Evolutionary conservation across 1,284 basidiomycete species (phyloP), one percentile per base, ranked within the genome.

Genomic region (Rhodotorula sp.): DNA sequence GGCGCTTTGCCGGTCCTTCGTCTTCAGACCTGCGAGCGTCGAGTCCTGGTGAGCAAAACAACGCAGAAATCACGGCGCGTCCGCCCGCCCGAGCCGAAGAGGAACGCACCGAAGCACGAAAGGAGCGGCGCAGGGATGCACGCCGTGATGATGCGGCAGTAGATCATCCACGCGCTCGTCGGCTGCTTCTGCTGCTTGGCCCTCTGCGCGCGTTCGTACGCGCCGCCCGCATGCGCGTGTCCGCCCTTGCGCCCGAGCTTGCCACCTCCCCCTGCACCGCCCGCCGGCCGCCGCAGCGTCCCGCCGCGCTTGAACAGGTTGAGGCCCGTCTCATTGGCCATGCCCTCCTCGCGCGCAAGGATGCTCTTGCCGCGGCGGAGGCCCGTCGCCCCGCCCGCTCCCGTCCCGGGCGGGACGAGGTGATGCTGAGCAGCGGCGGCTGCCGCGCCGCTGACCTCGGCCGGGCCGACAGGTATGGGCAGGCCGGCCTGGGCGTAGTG

Each of bases 111-210:
- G 71, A 80, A 90, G 88, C 90, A 78, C 86, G 91, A 57, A 84
- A 82, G 70, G 82, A 85, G 34, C 10, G 70, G 66, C 13, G 70
- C 61, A 93, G 85, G 64, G 92, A 96, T 85, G 80, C 90, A 91
- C 80, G 87, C 88, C 23, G 96, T 99, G 70, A 97, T 78, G 74
- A 94, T 79, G 81, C 90, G 91, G 83, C 92, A 97, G 83, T 97
- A 99, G 75, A 92, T 89, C 89, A 97, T 97, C 95, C 95, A 99
- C 42, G 88, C 87, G 71, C 93, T 90, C 74, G 94, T 89, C 89
- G 85, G 79, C 89, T 92, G 17, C 86, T 86, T 73, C 85, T 83
- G 81, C 60, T 62, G 55, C 68, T 70, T 70, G 56, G 74, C 61
- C 61, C 66, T 66, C 65, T 66, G 64, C 4, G 59, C 55, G n/a